A percentile compares a stretch with the other conserved stretches of the same genome.
These are phyloP conservation scores for Cryptococcus floricola DNA, from an alignment of 1,284 basidiomycete species.

Conservation along the genomic window DNA sequence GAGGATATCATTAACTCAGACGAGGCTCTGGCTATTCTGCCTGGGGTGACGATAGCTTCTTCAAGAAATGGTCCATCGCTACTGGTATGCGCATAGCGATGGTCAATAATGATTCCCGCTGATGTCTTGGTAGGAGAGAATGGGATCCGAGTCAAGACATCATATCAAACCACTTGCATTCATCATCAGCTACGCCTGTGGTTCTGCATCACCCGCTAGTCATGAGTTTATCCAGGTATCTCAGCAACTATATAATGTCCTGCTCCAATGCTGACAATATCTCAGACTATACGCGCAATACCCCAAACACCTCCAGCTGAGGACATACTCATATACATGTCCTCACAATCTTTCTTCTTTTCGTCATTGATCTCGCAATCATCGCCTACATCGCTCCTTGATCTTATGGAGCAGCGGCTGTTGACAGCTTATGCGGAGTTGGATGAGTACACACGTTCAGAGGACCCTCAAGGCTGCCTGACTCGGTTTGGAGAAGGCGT, in stretches of 20 bases:
- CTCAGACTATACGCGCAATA: constrained; percentile 22
- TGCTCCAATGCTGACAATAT: background rate
- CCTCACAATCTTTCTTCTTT: constrained; percentile 28
- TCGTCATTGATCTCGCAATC: constrained; percentile 17
- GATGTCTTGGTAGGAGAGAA: constrained; percentile 10
- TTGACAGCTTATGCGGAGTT: constrained; percentile 16
- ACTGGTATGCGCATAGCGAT: constrained; percentile 17
- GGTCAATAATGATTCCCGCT: background rate
- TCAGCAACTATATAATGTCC: background rate
- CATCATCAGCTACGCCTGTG: constrained; percentile 26
- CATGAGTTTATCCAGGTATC: constrained; percentile 29
- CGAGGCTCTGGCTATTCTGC: constrained; percentile 16
- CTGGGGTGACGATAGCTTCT: constrained; percentile 8
- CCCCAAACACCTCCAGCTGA: constrained; percentile 27
- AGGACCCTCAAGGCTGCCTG: constrained; percentile 45
- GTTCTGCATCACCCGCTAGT: constrained; percentile 24
- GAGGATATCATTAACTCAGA: constrained; percentile 24
- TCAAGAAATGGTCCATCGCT: constrained; percentile 9
- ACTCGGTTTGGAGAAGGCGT: constrained; percentile 47
- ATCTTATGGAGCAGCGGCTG: constrained; percentile 21
- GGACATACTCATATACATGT: constrained; percentile 30
- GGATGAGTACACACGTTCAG: constrained; percentile 24
- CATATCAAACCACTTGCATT: constrained; percentile 32
- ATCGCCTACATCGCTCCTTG: constrained; percentile 20
- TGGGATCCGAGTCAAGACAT: constrained; percentile 18